A percentile compares a stretch with the other conserved stretches of the same genome.
phyloP scores from a whole-genome alignment of 2,329 filamentous ascomycete species.

The Alternaria viburni region DNA sequence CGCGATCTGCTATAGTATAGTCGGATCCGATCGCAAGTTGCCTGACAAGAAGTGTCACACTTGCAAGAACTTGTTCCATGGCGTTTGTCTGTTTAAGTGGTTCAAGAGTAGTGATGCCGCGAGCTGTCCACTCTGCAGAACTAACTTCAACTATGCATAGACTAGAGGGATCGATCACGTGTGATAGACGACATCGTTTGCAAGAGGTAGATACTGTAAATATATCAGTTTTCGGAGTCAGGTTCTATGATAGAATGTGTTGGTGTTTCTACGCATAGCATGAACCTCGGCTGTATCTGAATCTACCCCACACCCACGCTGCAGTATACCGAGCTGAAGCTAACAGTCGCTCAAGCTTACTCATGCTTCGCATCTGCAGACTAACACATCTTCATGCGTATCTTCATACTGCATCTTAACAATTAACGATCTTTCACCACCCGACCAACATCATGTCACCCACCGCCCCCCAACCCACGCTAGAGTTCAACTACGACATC shows the following conservation, averaged over 20 bases:
- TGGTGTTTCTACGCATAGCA: background rate
- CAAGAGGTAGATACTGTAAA: background rate
- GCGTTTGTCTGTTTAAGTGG: slow-evolving; percentile 92
- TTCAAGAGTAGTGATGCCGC: slow-evolving; percentile 92
- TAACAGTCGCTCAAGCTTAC: background rate
- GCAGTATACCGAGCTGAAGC: slow-evolving; percentile 4
- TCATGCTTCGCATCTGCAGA: background rate
- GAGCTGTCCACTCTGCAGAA: slow-evolving; percentile 90
- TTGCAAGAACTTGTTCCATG: slow-evolving; percentile 94
- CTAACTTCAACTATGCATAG: slow-evolving; percentile 73
- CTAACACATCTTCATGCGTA: background rate
- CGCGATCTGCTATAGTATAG: slow-evolving; percentile 95
- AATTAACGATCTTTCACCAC: fast-evolving
- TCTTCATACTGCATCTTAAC: background rate
- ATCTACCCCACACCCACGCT: slow-evolving; percentile 5
- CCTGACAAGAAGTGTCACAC: slow-evolving; percentile 91
- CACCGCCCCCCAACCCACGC: background rate
- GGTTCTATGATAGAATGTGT: no score
- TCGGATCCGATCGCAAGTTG: slow-evolving; percentile 84
- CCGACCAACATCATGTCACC: background rate
- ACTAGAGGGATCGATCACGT: background rate
- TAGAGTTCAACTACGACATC: slow-evolving; percentile 44
- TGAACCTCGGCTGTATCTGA: slow-evolving; percentile 9
- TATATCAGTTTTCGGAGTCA: background rate
- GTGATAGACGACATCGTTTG: background rate